Percentiles rank a stretch among this genome's conserved stretches.
phyloP scores from a whole-genome alignment of 148 eudicot species.

The Amaranthus palmeri region DNA sequence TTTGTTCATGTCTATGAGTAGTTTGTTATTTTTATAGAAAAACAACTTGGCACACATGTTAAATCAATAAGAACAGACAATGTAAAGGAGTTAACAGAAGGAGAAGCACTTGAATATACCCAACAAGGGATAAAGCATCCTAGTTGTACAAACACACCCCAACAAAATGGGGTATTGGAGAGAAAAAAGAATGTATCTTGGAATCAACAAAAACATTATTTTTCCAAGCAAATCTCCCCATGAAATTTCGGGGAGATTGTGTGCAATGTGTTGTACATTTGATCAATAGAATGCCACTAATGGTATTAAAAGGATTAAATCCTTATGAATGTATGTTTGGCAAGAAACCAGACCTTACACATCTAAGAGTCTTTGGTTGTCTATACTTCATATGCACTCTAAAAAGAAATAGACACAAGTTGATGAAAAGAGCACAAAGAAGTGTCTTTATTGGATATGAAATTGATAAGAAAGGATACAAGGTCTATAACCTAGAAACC shows the following conservation, averaged over 20 bases:
- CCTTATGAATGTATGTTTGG: background rate
- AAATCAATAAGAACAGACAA: background rate
- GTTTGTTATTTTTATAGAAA: background rate
- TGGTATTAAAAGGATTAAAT: too few relatives aligned
- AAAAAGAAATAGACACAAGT: background rate
- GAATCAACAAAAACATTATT: too few relatives aligned
- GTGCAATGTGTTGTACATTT: background rate
- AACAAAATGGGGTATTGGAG: background rate
- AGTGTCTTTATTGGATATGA: background rate
- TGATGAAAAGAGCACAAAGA: background rate
- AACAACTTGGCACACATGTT: background rate
- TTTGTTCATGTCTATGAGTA: background rate
- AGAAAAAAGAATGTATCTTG: background rate
- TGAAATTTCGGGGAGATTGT: too few relatives aligned
- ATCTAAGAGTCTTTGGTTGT: background rate
- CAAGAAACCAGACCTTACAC: background rate
- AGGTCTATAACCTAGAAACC: background rate
- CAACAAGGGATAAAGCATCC: background rate
- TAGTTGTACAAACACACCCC: background rate
- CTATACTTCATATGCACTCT: background rate
- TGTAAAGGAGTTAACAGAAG: background rate
- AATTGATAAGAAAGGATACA: background rate
- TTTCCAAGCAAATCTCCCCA: too few relatives aligned
- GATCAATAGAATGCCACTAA: background rate
- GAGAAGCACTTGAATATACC: background rate